phyloP scores from a whole-genome alignment of 2,329 filamentous ascomycete species.

The Ophiognomonia clavigignenti-juglandacearum region DNA sequence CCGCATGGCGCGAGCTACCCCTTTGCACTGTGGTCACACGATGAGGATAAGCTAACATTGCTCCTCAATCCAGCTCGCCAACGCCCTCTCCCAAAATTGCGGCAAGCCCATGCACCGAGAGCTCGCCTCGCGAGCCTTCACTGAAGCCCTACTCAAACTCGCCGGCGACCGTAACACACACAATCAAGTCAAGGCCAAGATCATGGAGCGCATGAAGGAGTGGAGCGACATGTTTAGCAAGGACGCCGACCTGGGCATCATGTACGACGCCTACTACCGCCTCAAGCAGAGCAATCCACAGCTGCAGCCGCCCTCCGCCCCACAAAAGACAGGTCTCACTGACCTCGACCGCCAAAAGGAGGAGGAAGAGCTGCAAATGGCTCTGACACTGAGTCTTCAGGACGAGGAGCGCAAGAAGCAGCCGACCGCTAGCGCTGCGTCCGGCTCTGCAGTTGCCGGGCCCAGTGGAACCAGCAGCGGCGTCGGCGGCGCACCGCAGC shows the following conservation, averaged over 20 bases:
- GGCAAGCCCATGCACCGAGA: conserved; percentile 83
- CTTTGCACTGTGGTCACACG: conserved; percentile 9
- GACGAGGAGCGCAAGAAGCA: conserved; percentile 65
- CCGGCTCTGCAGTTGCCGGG: conserved; percentile 30
- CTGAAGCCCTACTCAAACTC: conserved; percentile 84
- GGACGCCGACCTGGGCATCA: conserved; percentile 90
- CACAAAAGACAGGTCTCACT: conserved; percentile 87
- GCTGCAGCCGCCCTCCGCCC: conserved; percentile 85
- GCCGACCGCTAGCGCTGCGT: too few species aligned
- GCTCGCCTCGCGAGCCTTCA: conserved; percentile 86
- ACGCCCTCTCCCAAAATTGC: conserved; percentile 89
- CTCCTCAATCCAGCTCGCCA: conserved; percentile 61
- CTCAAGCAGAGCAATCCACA: conserved; percentile 83
- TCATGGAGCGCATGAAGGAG: conserved; percentile 91
- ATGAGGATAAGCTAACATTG: conserved; percentile 9
- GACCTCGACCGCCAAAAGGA: conserved; percentile 88
- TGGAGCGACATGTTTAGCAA: conserved; percentile 93
- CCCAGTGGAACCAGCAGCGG: conserved; percentile 26
- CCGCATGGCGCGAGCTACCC: background rate
- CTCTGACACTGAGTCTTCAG: conserved; percentile 84
- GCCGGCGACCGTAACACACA: conserved; percentile 95
- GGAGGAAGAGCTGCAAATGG: conserved; percentile 96
- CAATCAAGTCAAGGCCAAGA: conserved; percentile 93
- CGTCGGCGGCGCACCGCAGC: too few species aligned
- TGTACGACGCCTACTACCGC: conserved; percentile 90